Percentiles rank a stretch among this genome's conserved stretches.
phyloP scores from a whole-genome alignment of 75 land plant species.

The Gnetum montanum region DNA sequence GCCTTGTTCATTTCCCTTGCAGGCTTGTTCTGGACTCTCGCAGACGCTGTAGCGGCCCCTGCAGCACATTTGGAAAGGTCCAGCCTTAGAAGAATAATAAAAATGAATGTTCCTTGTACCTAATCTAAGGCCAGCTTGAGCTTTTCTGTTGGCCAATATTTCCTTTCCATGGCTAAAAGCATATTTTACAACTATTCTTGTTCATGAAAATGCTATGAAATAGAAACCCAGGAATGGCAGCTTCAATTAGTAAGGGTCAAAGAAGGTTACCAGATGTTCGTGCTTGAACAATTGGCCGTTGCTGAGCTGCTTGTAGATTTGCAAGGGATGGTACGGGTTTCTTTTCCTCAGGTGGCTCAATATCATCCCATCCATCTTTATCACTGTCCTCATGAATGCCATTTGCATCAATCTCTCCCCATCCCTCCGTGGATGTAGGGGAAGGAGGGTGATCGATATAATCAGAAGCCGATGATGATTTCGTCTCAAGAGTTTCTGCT shows the following conservation, averaged over 20 bases:
- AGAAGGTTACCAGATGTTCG: constrained; percentile 43
- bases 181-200: too few relatives aligned
- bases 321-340: constrained; percentile 63
- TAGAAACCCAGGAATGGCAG: too few relatives aligned
- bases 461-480: constrained; percentile 17
- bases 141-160: too few relatives aligned
- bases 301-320: constrained; percentile 90
- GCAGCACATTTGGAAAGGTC: neutral
- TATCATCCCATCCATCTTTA: constrained; percentile 96
- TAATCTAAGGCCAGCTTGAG: too few relatives aligned
- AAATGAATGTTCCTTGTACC: too few relatives aligned
- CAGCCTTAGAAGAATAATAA: too few relatives aligned
- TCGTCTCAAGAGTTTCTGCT: constrained; percentile 9
- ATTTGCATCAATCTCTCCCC: constrained; percentile 83
- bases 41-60: neutral
- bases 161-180: too few relatives aligned
- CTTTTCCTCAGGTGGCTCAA: constrained; percentile 54
- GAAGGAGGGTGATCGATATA: constrained; percentile 50
- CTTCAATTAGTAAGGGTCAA: too few relatives aligned
- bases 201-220: too few relatives aligned
- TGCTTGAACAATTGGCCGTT: constrained; percentile 57
- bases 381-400: constrained; percentile 50
- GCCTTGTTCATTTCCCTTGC: constrained; percentile 6
- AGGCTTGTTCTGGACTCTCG: neutral
- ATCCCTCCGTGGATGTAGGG: constrained; percentile 87